Evolutionary conservation across 2,329 filamentous ascomycete genomes (phyloP).

Genomic region (Aspergillus arachidicola): DNA sequence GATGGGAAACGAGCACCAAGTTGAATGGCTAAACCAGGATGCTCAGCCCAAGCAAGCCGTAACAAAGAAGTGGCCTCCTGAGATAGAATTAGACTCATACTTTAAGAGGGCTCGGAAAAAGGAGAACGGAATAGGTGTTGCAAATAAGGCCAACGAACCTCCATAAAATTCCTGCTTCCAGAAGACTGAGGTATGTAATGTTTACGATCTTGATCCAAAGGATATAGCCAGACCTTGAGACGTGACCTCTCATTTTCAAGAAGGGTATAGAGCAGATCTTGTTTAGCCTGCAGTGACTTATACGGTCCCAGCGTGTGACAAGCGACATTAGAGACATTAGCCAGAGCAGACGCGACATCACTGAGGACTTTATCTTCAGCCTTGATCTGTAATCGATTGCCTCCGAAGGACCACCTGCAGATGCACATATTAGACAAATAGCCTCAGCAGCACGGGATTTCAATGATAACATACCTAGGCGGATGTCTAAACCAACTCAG

Average conservation of each 20-base stretch:
- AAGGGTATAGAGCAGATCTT: constrained; percentile 77
- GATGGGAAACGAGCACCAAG: constrained; percentile 78
- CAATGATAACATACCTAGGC: constrained; percentile 56
- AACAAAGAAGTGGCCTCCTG: constrained; percentile 67
- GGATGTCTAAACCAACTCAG: constrained; percentile 84
- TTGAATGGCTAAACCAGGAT: constrained; percentile 84
- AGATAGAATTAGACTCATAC: constrained; percentile 16
- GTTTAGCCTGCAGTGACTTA: constrained; percentile 73
- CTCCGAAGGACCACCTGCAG: constrained; percentile 86
- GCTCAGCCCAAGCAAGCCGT: constrained; percentile 83
- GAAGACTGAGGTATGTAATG: constrained; percentile 51
- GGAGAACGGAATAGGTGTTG: background rate
- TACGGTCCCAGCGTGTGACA: constrained; percentile 52
- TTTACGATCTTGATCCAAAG: constrained; percentile 67
- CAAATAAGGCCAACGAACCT: constrained; percentile 33
- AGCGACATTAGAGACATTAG: constrained; percentile 64
- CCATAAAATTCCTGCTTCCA: constrained; percentile 43
- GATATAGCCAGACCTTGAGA: constrained; percentile 86
- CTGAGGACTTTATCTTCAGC: constrained; percentile 82
- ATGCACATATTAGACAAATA: constrained; percentile 21
- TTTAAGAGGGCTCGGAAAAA: background rate
- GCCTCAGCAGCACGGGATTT: background rate
- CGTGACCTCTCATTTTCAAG: constrained; percentile 83
- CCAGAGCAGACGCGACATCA: constrained; percentile 71
- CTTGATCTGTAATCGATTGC: constrained; percentile 89